Base-by-base conservation (phyloP, 352 stramenopile species). In the Globisporangium sylvaticum region DNA sequence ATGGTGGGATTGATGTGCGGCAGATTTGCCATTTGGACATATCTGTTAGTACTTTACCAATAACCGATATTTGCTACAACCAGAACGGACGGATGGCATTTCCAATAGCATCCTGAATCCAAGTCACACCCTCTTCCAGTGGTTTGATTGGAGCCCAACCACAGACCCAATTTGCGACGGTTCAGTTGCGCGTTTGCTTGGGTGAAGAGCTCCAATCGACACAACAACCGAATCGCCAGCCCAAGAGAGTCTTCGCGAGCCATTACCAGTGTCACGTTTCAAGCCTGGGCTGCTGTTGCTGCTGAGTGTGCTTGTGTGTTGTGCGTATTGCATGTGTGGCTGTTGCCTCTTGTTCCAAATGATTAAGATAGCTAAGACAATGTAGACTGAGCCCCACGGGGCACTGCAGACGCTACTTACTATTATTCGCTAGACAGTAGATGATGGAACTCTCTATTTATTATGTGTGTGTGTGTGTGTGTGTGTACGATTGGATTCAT, bases 351-450 rank as follows among this genome's bases (percentile, higher is more conserved):
- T 44, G 67, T 68, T 72, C 67, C 67, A 69, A 59, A 84, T 92
- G 84, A 92, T 90, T 90, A 90, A 46, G 84, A 75, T 88, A 89
- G 82, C 77, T 50, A 77, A 77, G 55, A 78, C 68, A 81, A 71
- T 72, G 72, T 74, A 50, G 59, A 61, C 69, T 56, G 39, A 67
- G 39, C 37, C 62, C 34, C 29, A 44, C 39, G 62, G 29, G 69
- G 77, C 78, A 48, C 77, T 92, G 84, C 77, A 79, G 84, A 92
- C 70, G 53, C 70, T 67, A 72, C 65, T 81, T 84, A 76, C 84
- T 92, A 91, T 90, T 78, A 76, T 76, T 89, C 82, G 84, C 84
- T 92, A 92, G 84, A 92, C 81, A 92, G 84, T 92, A 92, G 87
- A 90, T 90, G 81, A 92, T 69, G 81, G 79, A 91, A 87, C 74